Evolutionary conservation across 1,139 yeast species (phyloP), one percentile per base, ranked within the genome.

Genomic region (Yamadazyma sp.): DNA sequence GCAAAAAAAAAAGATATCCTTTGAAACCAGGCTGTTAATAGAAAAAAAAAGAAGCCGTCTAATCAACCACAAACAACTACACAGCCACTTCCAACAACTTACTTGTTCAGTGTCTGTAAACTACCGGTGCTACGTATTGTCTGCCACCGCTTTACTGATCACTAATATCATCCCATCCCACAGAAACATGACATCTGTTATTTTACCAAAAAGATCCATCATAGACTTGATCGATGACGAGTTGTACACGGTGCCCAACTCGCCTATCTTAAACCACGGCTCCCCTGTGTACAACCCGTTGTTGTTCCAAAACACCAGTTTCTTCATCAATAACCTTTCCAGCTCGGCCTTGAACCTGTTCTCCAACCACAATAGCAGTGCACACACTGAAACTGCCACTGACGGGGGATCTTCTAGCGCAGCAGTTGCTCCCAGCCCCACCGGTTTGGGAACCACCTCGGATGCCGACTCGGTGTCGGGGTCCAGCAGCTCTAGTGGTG

Each of bases 141-240:
- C 29, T 26, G 29, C 5, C 27, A n/a, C n/a, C n/a, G n/a, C n/a
- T n/a, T n/a, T n/a, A n/a, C n/a, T n/a, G n/a, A n/a, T n/a, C n/a
- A n/a, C n/a, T n/a, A n/a, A n/a, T n/a, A n/a, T n/a, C n/a, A n/a
- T n/a, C n/a, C n/a, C n/a, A n/a, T n/a, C n/a, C 12, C 12, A 20
- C 22, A 10, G 11, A 26, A 26, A 15, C 18, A 74, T 75, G 77
- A 63, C 79, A 24, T 72, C 79, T n/a, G 72, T 75, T 4, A 64
- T 66, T 20, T 62, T 70, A 47, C 79, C 79, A 25, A 69, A 78
- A 57, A 72, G 83, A 53, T 69, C 83, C 15, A 57, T 77, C 44
- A 75, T 81, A 26, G 85, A 79, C 49, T 73, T 78, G 31, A 69
- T 79, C 67, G 87, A 81, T 45, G 89, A 83, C 48, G 88, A 83